These are phyloP conservation scores for Lachnellula cervina DNA, from an alignment of 2,329 filamentous ascomycete genomes.

Conservation along the genomic window DNA sequence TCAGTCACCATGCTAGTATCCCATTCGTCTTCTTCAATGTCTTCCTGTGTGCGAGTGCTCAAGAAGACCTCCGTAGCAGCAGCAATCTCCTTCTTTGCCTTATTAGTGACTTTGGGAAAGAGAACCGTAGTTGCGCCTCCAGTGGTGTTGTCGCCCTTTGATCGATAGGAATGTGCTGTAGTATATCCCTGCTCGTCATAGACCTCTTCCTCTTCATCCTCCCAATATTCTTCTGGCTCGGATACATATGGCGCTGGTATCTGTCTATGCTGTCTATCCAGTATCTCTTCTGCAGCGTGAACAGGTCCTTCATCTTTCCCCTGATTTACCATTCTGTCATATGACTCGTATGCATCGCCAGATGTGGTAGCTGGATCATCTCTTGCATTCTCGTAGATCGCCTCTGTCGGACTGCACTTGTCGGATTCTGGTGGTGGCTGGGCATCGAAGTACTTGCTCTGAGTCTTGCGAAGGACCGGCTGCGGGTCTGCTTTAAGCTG, in stretches of 20 bases:
- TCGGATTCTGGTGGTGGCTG: slow-evolving; percentile 2
- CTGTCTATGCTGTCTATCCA: slow-evolving; percentile 12
- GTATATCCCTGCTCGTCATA: slow-evolving; percentile 66
- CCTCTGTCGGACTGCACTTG: slow-evolving; percentile 11
- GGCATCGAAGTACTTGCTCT: slow-evolving; percentile 21
- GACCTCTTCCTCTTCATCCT: slow-evolving; percentile 63
- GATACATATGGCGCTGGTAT: slow-evolving; percentile 30
- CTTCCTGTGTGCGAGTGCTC: slow-evolving; percentile 51
- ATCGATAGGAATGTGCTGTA: slow-evolving; percentile 73
- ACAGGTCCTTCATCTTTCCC: slow-evolving; percentile 7
- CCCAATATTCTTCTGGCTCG: slow-evolving; percentile 69
- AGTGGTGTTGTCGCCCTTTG: slow-evolving; percentile 69
- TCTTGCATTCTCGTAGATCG: slow-evolving; percentile 17
- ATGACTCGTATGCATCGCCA: slow-evolving; percentile 13
- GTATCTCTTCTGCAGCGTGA: not conserved
- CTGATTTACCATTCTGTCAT: slow-evolving; percentile 30
- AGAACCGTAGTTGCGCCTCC: slow-evolving; percentile 59
- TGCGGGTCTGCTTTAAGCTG: slow-evolving; percentile 22
- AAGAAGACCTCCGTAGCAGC: slow-evolving; percentile 40
- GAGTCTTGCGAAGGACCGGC: slow-evolving; percentile 20
- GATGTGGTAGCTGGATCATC: slow-evolving; percentile 5
- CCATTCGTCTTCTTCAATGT: slow-evolving; percentile 83
- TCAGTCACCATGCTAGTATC: slow-evolving; percentile 98
- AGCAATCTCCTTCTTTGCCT: slow-evolving; percentile 68
- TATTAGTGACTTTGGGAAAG: slow-evolving; percentile 66